Conservation (phyloP, 805 yeast genomes). For the Jamesozyma jinghongensis region DNA sequence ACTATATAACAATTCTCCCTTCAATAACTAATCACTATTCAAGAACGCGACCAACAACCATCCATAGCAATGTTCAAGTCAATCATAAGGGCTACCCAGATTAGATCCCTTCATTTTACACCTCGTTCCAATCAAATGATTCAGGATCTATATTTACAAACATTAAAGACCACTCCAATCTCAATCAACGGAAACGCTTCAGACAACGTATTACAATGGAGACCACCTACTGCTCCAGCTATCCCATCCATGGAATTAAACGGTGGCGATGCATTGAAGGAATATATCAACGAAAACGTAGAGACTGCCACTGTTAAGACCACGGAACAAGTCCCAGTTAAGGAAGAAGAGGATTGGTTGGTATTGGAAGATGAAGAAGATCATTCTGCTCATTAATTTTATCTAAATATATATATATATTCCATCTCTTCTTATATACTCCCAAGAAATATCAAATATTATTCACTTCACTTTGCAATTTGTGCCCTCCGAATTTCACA, state of each 20-base stretch:
- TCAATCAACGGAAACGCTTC: slow-evolving; percentile 61
- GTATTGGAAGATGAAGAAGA: slow-evolving; percentile 64
- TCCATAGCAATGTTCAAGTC: background rate
- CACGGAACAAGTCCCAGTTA: slow-evolving; percentile 24
- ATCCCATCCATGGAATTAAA: slow-evolving; percentile 63
- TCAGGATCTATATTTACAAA: slow-evolving; percentile 78
- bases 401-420: background rate
- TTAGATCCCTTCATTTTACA: slow-evolving; percentile 4
- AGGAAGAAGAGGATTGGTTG: slow-evolving; percentile 57
- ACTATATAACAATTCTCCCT: too few relatives aligned
- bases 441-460: too few relatives aligned
- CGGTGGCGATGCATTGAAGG: slow-evolving; percentile 54
- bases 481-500: too few relatives aligned
- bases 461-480: too few relatives aligned
- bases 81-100: background rate
- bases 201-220: slow-evolving; percentile 74
- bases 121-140: slow-evolving; percentile 38
- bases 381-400: slow-evolving; percentile 1
- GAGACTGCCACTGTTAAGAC: slow-evolving; percentile 49
- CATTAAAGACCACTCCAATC: slow-evolving; percentile 70
- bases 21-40: too few relatives aligned
- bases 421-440: background rate
- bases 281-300: slow-evolving; percentile 62
- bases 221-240: slow-evolving; percentile 68
- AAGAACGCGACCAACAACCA: background rate